Conservation (phyloP, 148 eudicot genomes). For the Fagopyrum esculentum region DNA sequence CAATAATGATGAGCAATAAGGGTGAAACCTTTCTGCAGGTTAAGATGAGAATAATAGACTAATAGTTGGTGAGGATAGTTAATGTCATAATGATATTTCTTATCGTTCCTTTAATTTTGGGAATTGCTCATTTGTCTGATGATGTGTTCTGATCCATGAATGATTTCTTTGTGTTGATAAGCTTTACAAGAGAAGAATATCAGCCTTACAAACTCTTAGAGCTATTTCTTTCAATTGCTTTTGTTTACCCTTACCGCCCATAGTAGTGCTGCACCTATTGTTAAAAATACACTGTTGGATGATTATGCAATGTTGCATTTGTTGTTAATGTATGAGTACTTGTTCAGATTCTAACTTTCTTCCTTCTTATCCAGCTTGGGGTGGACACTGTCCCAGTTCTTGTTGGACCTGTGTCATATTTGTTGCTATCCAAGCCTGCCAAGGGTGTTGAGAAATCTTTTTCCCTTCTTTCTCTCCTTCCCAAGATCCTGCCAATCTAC, state of each 20-base stretch:
- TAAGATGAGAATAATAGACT: background rate
- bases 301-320: background rate
- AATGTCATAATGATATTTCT: background rate
- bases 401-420: slow-evolving; percentile 75
- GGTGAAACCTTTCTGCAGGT: background rate
- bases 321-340: background rate
- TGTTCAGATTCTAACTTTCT: background rate
- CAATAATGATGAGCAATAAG: background rate
- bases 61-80: background rate
- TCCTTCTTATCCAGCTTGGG: slow-evolving; percentile 51
- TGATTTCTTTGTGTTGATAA: too few species aligned
- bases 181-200: too few species aligned
- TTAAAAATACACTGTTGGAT: background rate
- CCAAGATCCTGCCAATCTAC: slow-evolving; percentile 77
- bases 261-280: background rate
- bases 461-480: slow-evolving; percentile 69
- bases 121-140: background rate
- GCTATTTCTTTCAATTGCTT: background rate
- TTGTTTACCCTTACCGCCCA: background rate
- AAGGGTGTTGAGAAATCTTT: slow-evolving; percentile 94
- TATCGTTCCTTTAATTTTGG: background rate
- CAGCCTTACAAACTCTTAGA: background rate
- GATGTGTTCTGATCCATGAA: background rate
- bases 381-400: slow-evolving; percentile 80
- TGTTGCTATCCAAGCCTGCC: slow-evolving; percentile 82